phyloP scores from a whole-genome alignment of 2,329 filamentous ascomycete genomes.

The Alternaria conjuncta region DNA sequence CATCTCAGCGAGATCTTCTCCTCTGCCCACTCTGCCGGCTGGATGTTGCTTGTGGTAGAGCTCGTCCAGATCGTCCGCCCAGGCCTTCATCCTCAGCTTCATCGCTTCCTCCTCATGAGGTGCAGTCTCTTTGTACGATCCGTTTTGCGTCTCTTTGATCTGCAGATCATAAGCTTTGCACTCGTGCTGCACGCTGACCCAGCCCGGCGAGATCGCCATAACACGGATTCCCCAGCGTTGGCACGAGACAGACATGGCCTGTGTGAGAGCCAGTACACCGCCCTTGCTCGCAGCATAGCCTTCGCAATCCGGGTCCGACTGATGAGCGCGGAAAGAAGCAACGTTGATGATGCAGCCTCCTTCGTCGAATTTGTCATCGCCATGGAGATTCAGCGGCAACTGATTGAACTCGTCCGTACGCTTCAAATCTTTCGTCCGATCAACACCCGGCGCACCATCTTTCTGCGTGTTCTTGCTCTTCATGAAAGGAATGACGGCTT shows the following conservation, averaged over 20 bases:
- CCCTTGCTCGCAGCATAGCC: slow-evolving; percentile 59
- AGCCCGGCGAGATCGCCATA: slow-evolving; percentile 58
- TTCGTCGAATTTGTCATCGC: slow-evolving; percentile 29
- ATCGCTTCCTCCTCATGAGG: slow-evolving; percentile 25
- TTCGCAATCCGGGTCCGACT: slow-evolving; percentile 58
- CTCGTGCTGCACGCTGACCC: slow-evolving; percentile 58
- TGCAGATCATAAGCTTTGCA: slow-evolving; percentile 50
- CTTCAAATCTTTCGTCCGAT: slow-evolving; percentile 26
- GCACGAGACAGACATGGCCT: slow-evolving; percentile 56
- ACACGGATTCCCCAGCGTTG: slow-evolving; percentile 53
- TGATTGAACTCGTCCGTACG: slow-evolving; percentile 27
- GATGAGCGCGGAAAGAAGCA: slow-evolving; percentile 57
- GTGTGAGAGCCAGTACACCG: slow-evolving; percentile 57
- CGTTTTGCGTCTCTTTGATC: slow-evolving; percentile 29
- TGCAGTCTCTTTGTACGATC: slow-evolving; percentile 19
- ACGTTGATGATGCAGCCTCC: slow-evolving; percentile 52
- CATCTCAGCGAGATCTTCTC: slow-evolving; percentile 55
- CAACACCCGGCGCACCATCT: slow-evolving; percentile 14
- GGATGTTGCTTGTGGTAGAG: slow-evolving; percentile 58
- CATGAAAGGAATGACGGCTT: slow-evolving; percentile 31
- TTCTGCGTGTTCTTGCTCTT: slow-evolving; percentile 26
- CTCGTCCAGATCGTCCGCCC: slow-evolving; percentile 55
- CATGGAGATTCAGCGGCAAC: slow-evolving; percentile 26
- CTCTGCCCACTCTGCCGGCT: slow-evolving; percentile 56
- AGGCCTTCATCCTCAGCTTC: slow-evolving; percentile 31